phyloP scores from a whole-genome alignment of 768 basidiomycete species.

The Boletus fagicola region DNA sequence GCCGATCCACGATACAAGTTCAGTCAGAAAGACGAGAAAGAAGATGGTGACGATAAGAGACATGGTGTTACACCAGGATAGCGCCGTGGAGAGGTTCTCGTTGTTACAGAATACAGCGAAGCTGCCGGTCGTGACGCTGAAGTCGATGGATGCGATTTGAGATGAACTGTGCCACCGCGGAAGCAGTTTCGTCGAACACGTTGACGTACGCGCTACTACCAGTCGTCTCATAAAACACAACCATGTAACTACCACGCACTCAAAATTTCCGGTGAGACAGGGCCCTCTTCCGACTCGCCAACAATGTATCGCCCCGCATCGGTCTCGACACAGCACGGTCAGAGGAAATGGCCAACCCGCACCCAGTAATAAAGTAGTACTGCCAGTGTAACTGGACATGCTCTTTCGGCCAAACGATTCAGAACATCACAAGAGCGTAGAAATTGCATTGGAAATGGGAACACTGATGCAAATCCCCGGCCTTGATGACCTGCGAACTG shows the following conservation, averaged over 20 bases:
- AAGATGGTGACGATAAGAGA: slow-evolving; percentile 83
- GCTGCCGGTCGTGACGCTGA: not conserved
- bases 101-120: slow-evolving; percentile 6
- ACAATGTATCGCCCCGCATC: not conserved
- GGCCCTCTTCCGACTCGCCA: not conserved
- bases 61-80: slow-evolving; percentile 42
- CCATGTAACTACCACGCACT: not conserved
- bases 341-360: not conserved
- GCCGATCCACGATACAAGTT: slow-evolving; percentile 87
- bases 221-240: not conserved
- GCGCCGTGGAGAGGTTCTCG: not conserved
- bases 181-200: slow-evolving; percentile 14
- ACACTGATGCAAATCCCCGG: not conserved
- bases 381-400: too few relatives aligned
- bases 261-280: not conserved
- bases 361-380: too few relatives aligned
- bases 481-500: not conserved
- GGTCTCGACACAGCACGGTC: not conserved
- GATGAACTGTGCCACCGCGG: slow-evolving; percentile 1
- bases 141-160: not conserved
- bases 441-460: not conserved
- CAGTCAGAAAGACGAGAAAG: slow-evolving; percentile 73
- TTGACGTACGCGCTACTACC: slow-evolving; percentile 8
- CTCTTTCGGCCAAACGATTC: not conserved
- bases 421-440: not conserved